Base-by-base conservation (phyloP, 352 stramenopile genomes). In the Globisporangium nunn region DNA sequence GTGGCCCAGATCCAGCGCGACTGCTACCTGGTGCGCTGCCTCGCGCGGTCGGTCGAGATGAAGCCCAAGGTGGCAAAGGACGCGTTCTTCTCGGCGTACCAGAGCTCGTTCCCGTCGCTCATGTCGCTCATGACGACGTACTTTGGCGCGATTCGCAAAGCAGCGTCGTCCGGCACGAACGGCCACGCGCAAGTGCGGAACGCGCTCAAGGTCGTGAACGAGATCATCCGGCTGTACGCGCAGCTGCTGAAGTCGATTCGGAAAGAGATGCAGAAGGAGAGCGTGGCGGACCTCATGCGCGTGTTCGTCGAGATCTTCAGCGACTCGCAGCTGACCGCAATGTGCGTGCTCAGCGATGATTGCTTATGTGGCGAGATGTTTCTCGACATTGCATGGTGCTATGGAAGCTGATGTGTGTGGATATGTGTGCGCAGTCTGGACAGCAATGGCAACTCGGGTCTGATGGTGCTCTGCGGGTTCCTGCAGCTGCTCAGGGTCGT, bases 231-330 rank as follows among this genome's bases (percentile, higher is more conserved):
- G 45, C 55, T 91, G 28, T 91, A 93, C 41, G 78, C 78, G 4
- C 80, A 93, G 31, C 44, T 91, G 41, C 75, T 93, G 28, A 85
- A 89, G 52, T 90, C 82, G 6, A 79, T 93, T 28, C 82, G 82
- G 2, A 90, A 89, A 65, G 80, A 93, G 59, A 88, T 93, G 76
- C 77, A 77, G 18, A 91, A 87, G 54, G 78, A 88, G 0, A 78
- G 64, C 0, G 78, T 93, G 23, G 70, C 66, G 1, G 75, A 85
- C 23, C 77, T 91, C 49, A 90, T 93, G 70, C 71, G 66, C 44
- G 74, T 80, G 15, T 90, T 93, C 49, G 78, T 93, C 28, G 77
- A 88, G 56, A 88, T 90, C 33, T 93, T 93, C 60, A 81, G 82
- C 47, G 70, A 91, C 46, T 35, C 69, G 30, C 80, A 88, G n/a